A percentile compares a stretch with the other conserved stretches of the same genome.
phyloP scores from a whole-genome alignment of 108 stramenopile genomes.

The Nitzschia inconspicua region DNA sequence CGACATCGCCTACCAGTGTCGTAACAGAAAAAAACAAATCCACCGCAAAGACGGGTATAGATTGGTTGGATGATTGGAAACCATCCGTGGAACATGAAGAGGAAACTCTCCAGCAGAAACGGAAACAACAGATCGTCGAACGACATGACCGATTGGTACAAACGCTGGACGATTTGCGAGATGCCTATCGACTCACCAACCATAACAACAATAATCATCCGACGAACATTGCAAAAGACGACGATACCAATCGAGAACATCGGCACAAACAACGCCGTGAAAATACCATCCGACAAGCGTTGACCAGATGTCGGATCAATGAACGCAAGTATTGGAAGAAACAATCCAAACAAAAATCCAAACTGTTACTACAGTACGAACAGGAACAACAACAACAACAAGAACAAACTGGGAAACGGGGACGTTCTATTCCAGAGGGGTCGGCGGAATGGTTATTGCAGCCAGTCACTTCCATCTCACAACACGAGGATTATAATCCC shows the following conservation, averaged over 20 bases:
- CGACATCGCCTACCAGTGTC: neutral
- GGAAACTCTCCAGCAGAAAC: conserved; percentile 3
- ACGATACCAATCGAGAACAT: neutral
- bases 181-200: too few relatives aligned
- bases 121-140: neutral
- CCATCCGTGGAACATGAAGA: conserved; percentile 20
- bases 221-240: conserved; percentile 7
- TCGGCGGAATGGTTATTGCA: conserved; percentile 10
- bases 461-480: neutral
- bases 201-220: neutral
- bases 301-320: conserved; percentile 19
- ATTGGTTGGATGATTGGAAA: conserved; percentile 77
- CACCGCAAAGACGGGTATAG: conserved; percentile 32
- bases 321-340: conserved; percentile 16
- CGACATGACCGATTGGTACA: neutral
- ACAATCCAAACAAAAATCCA: neutral
- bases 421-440: neutral
- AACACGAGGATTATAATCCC: neutral
- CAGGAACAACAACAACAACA: neutral
- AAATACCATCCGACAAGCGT: conserved; percentile 23
- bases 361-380: neutral
- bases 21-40: conserved; percentile 9
- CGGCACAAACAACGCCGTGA: conserved; percentile 16
- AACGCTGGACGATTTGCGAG: neutral
- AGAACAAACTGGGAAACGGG: neutral